Percentiles rank a stretch among this genome's conserved stretches.
Conservation (phyloP, 2,329 filamentous ascomycete species). For the Ophiostoma perfectum region DNA sequence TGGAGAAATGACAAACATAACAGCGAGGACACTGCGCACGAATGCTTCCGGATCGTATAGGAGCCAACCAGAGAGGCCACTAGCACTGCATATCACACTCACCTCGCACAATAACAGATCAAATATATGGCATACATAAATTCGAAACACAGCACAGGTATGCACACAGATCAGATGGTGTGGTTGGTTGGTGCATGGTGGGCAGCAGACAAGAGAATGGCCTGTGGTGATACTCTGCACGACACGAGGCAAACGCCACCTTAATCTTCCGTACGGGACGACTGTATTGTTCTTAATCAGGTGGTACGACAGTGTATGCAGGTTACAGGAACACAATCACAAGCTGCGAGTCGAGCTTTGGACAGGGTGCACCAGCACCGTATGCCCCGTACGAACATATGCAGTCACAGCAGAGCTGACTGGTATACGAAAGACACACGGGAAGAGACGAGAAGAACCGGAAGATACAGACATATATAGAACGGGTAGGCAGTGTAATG, state of each 20-base stretch:
- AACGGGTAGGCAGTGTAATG: slow-evolving; percentile 11
- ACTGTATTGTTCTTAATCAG: background rate
- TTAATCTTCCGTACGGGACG: slow-evolving; percentile 24
- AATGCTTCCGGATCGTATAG: background rate
- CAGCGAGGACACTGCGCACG: background rate
- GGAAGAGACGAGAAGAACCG: background rate
- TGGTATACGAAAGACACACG: background rate
- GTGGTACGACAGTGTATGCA: background rate
- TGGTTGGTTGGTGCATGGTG: background rate
- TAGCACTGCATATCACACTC: background rate
- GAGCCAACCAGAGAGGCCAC: background rate
- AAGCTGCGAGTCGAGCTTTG: background rate
- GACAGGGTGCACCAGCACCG: too few species aligned
- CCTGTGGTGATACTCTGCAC: slow-evolving; percentile 16
- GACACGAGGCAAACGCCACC: slow-evolving; percentile 23
- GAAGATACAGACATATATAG: slow-evolving; percentile 5
- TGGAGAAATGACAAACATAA: background rate
- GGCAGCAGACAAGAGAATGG: background rate
- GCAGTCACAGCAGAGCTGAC: background rate
- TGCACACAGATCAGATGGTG: background rate
- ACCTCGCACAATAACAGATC: background rate
- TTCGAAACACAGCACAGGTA: background rate
- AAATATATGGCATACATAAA: slow-evolving; percentile 4
- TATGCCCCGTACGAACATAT: too few species aligned
- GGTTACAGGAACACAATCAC: background rate